These are phyloP conservation scores for Ceratocystis variospora DNA, from an alignment of 2,329 filamentous ascomycete species.

Conservation along the genomic window DNA sequence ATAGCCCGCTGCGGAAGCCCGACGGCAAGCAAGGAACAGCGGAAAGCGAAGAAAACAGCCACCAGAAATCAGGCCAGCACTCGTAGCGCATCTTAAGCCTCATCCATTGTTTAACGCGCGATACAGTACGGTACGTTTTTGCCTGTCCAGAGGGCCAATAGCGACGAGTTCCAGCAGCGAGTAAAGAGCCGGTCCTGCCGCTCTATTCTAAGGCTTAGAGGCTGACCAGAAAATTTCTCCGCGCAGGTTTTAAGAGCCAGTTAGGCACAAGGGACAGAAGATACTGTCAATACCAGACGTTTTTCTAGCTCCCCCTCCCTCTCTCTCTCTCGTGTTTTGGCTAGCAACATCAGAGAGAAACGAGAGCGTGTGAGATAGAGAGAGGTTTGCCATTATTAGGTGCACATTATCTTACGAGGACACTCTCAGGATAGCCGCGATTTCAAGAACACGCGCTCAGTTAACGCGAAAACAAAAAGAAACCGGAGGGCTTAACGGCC, in stretches of 20 bases:
- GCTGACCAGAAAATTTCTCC: conserved; percentile 7
- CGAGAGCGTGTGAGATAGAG: not conserved
- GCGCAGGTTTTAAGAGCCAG: conserved; percentile 1
- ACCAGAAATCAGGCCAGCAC: not conserved
- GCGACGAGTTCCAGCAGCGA: not conserved
- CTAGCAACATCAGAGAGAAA: not conserved
- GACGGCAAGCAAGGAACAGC: not conserved
- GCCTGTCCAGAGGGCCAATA: not conserved
- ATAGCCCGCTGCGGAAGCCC: not conserved
- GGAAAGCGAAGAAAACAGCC: not conserved
- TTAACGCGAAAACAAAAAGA: conserved; percentile 19
- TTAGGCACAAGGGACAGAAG: not conserved
- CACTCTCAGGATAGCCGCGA: not conserved
- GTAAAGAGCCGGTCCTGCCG: not conserved
- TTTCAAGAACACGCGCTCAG: not conserved
- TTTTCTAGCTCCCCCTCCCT: not conserved
- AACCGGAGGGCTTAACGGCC: conserved; percentile 6
- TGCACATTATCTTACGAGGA: not conserved
- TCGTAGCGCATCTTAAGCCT: not conserved
- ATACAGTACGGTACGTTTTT: conserved; percentile 3
- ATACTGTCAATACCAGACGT: not conserved
- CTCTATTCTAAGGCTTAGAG: not conserved
- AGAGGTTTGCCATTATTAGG: not conserved
- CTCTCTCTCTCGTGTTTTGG: not conserved
- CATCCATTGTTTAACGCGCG: not conserved